Evolutionary conservation across 2,329 filamentous ascomycete genomes (phyloP).

Genomic region (Clonostachys solani): DNA sequence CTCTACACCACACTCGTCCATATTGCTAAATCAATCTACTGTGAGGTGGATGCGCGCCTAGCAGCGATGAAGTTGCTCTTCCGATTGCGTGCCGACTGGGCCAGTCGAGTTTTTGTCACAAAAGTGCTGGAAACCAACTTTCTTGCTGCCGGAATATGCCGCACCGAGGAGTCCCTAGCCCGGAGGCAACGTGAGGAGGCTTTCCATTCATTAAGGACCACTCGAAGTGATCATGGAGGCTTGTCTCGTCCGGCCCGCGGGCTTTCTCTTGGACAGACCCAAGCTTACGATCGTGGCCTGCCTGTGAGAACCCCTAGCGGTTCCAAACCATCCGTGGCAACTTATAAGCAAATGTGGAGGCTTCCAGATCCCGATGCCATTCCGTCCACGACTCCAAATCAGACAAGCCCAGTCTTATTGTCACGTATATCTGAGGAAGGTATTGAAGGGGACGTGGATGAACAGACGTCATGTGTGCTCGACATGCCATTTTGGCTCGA

Average conservation of each 20-base stretch:
- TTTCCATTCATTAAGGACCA: conserved; percentile 35
- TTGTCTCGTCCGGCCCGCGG: conserved; percentile 39
- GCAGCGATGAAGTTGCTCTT: conserved; percentile 77
- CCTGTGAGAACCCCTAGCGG: conserved; percentile 36
- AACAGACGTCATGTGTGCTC: conserved; percentile 30
- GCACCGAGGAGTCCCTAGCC: conserved; percentile 50
- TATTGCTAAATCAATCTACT: conserved; percentile 55
- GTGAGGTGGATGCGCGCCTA: conserved; percentile 65
- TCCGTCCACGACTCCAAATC: conserved; percentile 38
- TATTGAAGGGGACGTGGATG: conserved; percentile 8
- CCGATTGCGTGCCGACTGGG: conserved; percentile 77
- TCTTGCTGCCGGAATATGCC: conserved; percentile 67
- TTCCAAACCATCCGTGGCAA: conserved; percentile 15
- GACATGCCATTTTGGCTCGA: conserved; percentile 72
- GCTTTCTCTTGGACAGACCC: conserved; percentile 45
- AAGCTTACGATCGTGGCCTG: conserved; percentile 33
- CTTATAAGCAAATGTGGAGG: conserved; percentile 52
- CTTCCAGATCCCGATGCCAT: conserved; percentile 52
- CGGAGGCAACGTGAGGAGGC: conserved; percentile 48
- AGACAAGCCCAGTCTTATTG: conserved; percentile 39
- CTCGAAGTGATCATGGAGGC: conserved; percentile 36
- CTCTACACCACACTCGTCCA: conserved; percentile 60
- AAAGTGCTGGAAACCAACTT: conserved; percentile 67
- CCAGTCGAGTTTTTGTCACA: conserved; percentile 70
- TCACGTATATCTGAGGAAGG: conserved; percentile 2